These are phyloP conservation scores for Aspergillus pseudotamarii DNA, from an alignment of 2,329 filamentous ascomycete species.

Conservation along the genomic window DNA sequence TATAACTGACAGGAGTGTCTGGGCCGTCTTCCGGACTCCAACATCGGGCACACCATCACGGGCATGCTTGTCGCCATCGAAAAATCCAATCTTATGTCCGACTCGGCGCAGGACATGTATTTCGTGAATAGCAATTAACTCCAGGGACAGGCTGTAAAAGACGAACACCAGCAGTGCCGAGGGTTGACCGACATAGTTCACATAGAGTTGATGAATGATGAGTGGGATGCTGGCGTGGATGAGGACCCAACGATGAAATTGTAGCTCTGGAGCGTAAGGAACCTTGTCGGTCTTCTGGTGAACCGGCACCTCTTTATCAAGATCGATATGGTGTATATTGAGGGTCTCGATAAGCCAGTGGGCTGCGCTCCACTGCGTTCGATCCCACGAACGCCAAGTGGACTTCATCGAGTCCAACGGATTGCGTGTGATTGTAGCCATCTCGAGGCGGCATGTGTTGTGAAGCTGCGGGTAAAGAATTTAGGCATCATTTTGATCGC, in stretches of 20 bases:
- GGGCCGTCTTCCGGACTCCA: constrained; percentile 14
- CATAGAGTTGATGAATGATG: constrained; percentile 16
- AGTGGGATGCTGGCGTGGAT: constrained; percentile 17
- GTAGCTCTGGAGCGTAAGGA: constrained; percentile 18
- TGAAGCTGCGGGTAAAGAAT: background rate
- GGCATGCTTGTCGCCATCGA: constrained; percentile 22
- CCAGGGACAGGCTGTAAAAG: constrained; percentile 16
- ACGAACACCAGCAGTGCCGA: constrained; percentile 12
- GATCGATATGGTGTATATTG: background rate
- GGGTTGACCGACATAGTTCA: constrained; percentile 13
- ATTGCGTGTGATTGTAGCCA: background rate
- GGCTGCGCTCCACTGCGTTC: background rate
- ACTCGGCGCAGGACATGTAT: constrained; percentile 15
- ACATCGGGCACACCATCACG: constrained; percentile 22
- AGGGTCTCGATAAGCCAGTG: background rate
- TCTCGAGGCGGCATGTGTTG: background rate
- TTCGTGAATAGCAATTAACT: constrained; percentile 15
- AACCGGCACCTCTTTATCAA: constrained; percentile 10
- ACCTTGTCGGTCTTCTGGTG: constrained; percentile 20
- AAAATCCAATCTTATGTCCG: constrained; percentile 15
- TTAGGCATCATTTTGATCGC: background rate
- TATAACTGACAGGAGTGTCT: constrained; percentile 10
- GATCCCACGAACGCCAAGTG: background rate
- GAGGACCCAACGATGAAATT: constrained; percentile 16
- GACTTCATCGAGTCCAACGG: constrained; percentile 3